Base-by-base conservation (phyloP, 2,329 filamentous ascomycete species). In the Tolypocladium endophyticum region DNA sequence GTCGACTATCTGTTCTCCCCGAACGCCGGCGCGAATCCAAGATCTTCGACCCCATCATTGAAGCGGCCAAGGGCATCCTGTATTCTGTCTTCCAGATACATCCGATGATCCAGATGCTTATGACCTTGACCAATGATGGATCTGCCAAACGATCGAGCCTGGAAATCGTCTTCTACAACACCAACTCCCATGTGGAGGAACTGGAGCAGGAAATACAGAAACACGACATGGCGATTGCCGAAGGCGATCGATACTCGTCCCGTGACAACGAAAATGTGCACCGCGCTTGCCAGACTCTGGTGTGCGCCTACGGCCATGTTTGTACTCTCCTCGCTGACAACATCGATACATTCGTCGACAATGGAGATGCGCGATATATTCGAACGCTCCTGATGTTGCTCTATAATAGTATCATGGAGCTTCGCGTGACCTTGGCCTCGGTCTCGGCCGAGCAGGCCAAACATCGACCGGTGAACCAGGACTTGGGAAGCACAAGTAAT, bases 81-180 rank as follows among this genome's bases (percentile, higher is more conserved):
- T 87, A 87, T 68, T 84, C 85, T 4, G 79, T 87, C 36, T 87
- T 87, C 63, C 84, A 87, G 68, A 84, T 87, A 33, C 85, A 88
- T 62, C 85, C 85, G 6, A 84, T 84, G 73, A 86, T 88, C 61
- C 84, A 87, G 70, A 84, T 83, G 72, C 75, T 88, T 58, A 83
- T 87, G 71, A 79, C 81, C 52, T 74, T 87, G 56, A 81, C 83
- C 55, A 83, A 79, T 64, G 84, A 87, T 61, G 82, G 80, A 38
- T 82, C 82, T 12, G 75, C 79, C 28, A 85, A 85, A 67, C 76
- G 83, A 56, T 86, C 84, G 4, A 87, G 84, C 63, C 79, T 88
- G 14, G 85, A 87, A 66, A 81, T 85, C 60, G 83, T 87, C 35
- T 85, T 87, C 61, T 87, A 87, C 71, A 87, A 87, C 68, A 87